Evolutionary conservation across 345 rosid genomes (phyloP), one percentile per base, ranked within the genome.

Genomic region (Clarkia xantiana): DNA sequence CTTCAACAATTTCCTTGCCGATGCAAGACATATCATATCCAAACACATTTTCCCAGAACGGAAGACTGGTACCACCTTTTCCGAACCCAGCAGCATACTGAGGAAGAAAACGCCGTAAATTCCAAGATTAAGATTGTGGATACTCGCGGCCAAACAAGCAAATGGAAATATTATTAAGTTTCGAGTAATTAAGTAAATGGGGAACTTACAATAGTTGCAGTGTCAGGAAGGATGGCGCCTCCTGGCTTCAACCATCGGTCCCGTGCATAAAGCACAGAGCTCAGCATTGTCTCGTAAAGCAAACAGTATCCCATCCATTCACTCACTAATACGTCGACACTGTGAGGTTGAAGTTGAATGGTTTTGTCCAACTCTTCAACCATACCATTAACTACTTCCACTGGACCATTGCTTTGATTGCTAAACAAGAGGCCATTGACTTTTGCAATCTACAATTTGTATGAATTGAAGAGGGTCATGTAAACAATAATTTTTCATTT

Each of bases 251-350:
- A 71, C 98, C 98, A 91, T 46, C 60, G 74, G 64, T 91, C 98
- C 67, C 98, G 78, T 50, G 96, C 98, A 70, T 61, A 75, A 46
- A 91, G 94, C 60, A 91, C 93, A 20, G 98, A 91, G 62, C 66
- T 75, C 36, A 91, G 89, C 96, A 91, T 91, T 55, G 98, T 64
- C 77, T 91, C 98, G 1, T 84, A 86, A 6, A 91, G 75, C 49
- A 91, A 63, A 77, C 98, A 86, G 59, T 91, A 91, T 58, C 98
- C 96, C 98, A 91, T 91, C 98, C 98, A 91, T 67, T 91, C 98
- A 54, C 96, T 91, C 59, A 86, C 68, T 58, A 86, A 62, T 46
- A 86, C 72, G 68, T 91, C 98, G 10, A 74, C 52, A 14, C 52
- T 44, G 19, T 71, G 80, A 11, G 85, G 85, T 71, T 85, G 76